Evolutionary conservation across 495 filamentous ascomycete species (phyloP), one percentile per base, ranked within the genome.

Genomic region (Clohesyomyces aquaticus): DNA sequence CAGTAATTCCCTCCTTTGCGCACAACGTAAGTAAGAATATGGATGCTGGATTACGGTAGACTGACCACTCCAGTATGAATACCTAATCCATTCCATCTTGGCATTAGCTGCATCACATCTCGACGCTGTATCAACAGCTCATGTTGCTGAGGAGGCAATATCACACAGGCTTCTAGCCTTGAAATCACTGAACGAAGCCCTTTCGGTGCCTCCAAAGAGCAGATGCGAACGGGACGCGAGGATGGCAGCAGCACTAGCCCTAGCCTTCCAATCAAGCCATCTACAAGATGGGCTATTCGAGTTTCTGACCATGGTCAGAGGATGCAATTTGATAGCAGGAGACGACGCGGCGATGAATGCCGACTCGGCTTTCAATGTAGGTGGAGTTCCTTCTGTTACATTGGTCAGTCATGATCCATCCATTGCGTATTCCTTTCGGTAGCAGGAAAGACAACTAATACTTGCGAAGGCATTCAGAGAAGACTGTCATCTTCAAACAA

Each of bases 291-390:
- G 85, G 12, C 74, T 87, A 56, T 72, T 75, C 26, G 85, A 88
- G 66, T 88, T 83, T 69, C 80, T 85, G 74, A 82, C 84, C 11
- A 87, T 87, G 72, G 79, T 85, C 38, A 77, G 84, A 26, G 85
- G 85, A 19, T 80, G 83, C 62, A 71, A 81, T 35, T 75, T 85
- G 10, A 78, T 88, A 4, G 79, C 79, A 3, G 71, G 75, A 18
- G 77, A 80, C 64, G 83, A 85, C 74, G 74, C 73, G 49, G 54
- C 70, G 25, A 72, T 71, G 54, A 76, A 76, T 14, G 61, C 73
- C 16, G 77, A 75, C 45, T 77, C 83, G 59, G 63, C 81, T 48
- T 83, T 88, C 64, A 71, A 73, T 32, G 65, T 67, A 62, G 32
- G 65, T 63, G 46, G 22, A 10, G 23, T 3, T 46, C 72, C 79